Evolutionary conservation across 1,284 basidiomycete genomes (phyloP), one percentile per base, ranked within the genome.

Genomic region (Puccinia polysora): DNA sequence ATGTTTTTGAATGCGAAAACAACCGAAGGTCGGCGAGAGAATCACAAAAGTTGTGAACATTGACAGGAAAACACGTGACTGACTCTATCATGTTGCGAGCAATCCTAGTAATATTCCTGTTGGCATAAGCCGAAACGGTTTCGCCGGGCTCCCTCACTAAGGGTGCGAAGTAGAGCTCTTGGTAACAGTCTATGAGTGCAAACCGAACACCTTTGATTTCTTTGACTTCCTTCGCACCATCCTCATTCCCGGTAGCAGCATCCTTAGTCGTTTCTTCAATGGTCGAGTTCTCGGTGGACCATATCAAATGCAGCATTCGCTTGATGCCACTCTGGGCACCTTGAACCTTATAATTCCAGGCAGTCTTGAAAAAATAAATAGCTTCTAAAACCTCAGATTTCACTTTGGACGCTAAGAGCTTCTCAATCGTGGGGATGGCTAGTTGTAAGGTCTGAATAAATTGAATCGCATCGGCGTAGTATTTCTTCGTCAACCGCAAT

Each of bases 21-120:
- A n/a, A n/a, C n/a, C n/a, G 4, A n/a, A 56, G 2, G 28, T 20
- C 2, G 32, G 8, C 20, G 20, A 43, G n/a, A 30, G 2, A 64
- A 30, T 8, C 18, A 53, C 8, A 30, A 38, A 43, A 65, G 8
- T 8, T 38, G 8, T 55, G 4, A 36, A 36, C 23, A 59, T 36
- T 4, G 30, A 36, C 10, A 50, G 43, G 30, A 18, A 20, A 32
- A 47, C 1, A 23, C 32, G 32, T 18, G 23, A 71, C 68, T 30
- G 71, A 93, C 92, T 94, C 89, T 65, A 98, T 91, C 87, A 98
- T 91, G 80, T 98, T 97, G 81, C 92, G 93, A n/a, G 94, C 86
- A 59, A 98, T 95, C n/a, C 92, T 84, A 76, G 87, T 93, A 72
- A 96, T 85, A 79, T 97, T 91, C 74, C 88, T 87, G 79, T 92